These are phyloP conservation scores for Moniliella sp. DNA, from an alignment of 1,284 basidiomycete genomes.

Conservation along the genomic window DNA sequence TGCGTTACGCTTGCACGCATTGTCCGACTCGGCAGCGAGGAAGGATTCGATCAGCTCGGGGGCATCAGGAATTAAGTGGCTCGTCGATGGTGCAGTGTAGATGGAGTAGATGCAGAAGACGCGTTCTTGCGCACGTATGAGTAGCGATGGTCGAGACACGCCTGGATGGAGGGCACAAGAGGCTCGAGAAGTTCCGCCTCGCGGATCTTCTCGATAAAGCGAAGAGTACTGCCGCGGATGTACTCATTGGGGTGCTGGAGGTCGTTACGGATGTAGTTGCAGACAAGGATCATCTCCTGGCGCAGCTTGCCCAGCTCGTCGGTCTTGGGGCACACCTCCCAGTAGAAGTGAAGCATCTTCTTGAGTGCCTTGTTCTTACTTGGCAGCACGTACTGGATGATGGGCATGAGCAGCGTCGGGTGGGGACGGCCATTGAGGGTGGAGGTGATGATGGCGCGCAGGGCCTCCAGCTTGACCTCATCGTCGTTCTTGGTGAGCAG, in stretches of 20 bases:
- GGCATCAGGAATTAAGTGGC: constrained; percentile 83
- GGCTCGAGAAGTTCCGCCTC: constrained; percentile 89
- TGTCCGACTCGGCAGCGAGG: constrained; percentile 68
- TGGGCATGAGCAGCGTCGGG: constrained; percentile 81
- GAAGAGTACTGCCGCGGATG: constrained; percentile 84
- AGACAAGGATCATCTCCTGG: constrained; percentile 99
- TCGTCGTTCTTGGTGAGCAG: constrained; percentile 86
- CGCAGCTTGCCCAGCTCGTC: constrained; percentile 91
- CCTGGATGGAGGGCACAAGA: constrained; percentile 71
- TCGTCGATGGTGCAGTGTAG: constrained; percentile 57
- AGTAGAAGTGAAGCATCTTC: constrained; percentile 91
- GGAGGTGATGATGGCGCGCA: constrained; percentile 79
- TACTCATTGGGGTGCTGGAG: constrained; percentile 99
- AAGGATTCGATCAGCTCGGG: constrained; percentile 91
- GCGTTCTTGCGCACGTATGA: constrained; percentile 97
- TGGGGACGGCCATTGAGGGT: constrained; percentile 84
- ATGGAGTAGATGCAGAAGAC: constrained; percentile 85
- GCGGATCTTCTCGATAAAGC: constrained; percentile 85
- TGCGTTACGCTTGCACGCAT: constrained; percentile 89
- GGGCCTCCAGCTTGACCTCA: constrained; percentile 87
- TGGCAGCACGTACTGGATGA: constrained; percentile 92
- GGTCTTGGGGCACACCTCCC: constrained; percentile 96
- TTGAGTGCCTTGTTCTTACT: constrained; percentile 89
- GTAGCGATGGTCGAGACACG: constrained; percentile 90
- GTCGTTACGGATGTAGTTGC: constrained; percentile 93